phyloP scores from a whole-genome alignment of 2,329 filamentous ascomycete species.

The Cercospora beticola region DNA sequence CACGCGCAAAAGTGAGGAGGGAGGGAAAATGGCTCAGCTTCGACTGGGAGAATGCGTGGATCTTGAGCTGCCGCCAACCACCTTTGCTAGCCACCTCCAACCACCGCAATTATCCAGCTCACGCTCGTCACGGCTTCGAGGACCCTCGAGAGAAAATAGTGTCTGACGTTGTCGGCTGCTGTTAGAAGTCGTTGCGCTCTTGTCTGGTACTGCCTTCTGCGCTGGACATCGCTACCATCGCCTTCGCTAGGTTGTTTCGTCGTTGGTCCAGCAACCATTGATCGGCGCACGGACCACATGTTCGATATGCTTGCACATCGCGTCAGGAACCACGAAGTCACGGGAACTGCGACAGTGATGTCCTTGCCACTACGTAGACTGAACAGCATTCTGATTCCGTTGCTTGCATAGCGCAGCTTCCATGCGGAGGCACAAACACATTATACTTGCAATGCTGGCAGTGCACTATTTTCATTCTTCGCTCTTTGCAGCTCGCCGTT shows the following conservation, averaged over 20 bases:
- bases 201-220: neutral
- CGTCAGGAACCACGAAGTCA: neutral
- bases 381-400: neutral
- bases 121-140: neutral
- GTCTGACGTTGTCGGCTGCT: neutral
- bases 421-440: neutral
- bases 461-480: neutral
- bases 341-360: neutral
- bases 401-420: neutral
- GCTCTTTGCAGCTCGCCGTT: neutral
- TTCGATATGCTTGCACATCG: constrained; percentile 3
- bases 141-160: neutral
- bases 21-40: constrained; percentile 5
- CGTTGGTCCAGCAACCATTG: constrained; percentile 2
- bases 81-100: constrained; percentile 6
- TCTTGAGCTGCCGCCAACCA: constrained; percentile 6
- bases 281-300: constrained; percentile 6
- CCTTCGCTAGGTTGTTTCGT: neutral
- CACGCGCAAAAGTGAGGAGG: neutral
- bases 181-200: neutral
- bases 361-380: neutral
- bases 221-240: neutral
- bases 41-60: neutral
- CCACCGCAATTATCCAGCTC: constrained; percentile 5
- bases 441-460: neutral